Base-by-base conservation (phyloP, 345 rosid species). In the Eucalyptus decipiens region DNA sequence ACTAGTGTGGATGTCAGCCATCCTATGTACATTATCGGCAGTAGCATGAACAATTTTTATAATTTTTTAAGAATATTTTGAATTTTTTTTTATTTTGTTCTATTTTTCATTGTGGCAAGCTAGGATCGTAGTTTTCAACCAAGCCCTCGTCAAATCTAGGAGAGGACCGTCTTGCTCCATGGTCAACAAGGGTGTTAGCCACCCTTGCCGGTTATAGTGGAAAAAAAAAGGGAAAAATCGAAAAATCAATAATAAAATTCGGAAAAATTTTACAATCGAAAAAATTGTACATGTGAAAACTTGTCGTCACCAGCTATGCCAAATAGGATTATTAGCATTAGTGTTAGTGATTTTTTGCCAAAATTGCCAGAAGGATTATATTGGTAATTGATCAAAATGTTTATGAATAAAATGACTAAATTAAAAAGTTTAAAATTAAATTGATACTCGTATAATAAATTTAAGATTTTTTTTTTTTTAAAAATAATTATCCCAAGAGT, bases 301-400 rank as follows among this genome's bases (percentile, higher is more conserved):
- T 30, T 2, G 69, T 30, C 4, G 0, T 60, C 15, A 6, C 17
- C 2, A 0, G 17, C 2, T 65, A 4, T 65, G 9, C 34, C 4
- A n/a, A 14, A 8, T n/a, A n/a, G 37, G 17, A 62, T 3, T 2
- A 30, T n/a, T 2, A 7, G 21, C 19, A n/a, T n/a, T 2, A 5
- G 5, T 1, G 10, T n/a, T 1, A 16, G 9, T 1, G 5, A 65
- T n/a, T n/a, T 65, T n/a, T 17, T 4, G 76, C 6, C 11, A 65
- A 65, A n/a, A 65, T 65, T 65, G 19, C 37, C 3, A 3, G 1
- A 34, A 34, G 3, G 81, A 69, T 18, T 34, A 69, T 37, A 69
- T 69, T 69, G 24, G 42, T 21, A 18, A 69, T 17, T 69, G 3
- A n/a, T 65, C 10, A 7, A n/a, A 65, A 65, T 14, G 5, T 62